A percentile compares a stretch with the other conserved stretches of the same genome.
Evolutionary conservation across 2,329 filamentous ascomycete species (phyloP).

Genomic region (Penicillium janthinellum): DNA sequence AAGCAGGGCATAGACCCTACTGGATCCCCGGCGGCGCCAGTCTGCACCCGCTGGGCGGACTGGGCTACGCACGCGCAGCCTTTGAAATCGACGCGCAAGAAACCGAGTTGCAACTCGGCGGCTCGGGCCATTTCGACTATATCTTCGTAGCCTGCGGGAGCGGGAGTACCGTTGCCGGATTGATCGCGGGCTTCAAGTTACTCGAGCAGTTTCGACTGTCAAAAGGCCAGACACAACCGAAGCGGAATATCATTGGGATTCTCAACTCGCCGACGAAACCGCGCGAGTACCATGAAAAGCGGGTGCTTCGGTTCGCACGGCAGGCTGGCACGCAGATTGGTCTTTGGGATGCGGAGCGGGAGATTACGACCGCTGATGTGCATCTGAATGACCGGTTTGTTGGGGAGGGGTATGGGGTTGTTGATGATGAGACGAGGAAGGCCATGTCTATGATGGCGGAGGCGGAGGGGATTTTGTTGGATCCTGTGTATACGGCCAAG

Average conservation of each 20-base stretch:
- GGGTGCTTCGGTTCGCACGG: conserved; percentile 35
- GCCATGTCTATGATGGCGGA: conserved; percentile 29
- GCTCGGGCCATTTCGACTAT: conserved; percentile 34
- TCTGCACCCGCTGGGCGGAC: conserved; percentile 35
- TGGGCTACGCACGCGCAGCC: conserved; percentile 38
- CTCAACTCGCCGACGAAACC: conserved; percentile 37
- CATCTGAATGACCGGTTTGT: conserved; percentile 36
- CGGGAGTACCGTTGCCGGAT: conserved; percentile 38
- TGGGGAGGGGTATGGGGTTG: conserved; percentile 35
- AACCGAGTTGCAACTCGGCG: conserved; percentile 11
- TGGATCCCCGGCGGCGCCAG: conserved; percentile 42
- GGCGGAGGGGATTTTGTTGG: conserved; percentile 33
- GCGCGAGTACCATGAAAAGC: conserved; percentile 31
- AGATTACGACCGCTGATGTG: conserved; percentile 35
- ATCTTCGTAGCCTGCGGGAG: conserved; percentile 42
- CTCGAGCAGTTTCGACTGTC: conserved; percentile 24
- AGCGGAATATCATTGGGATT: conserved; percentile 34
- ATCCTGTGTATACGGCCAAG: conserved; percentile 42
- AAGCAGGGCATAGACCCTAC: conserved; percentile 28
- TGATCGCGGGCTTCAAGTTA: conserved; percentile 39
- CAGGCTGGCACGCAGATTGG: conserved; percentile 32
- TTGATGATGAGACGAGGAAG: conserved; percentile 30
- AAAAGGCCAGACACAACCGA: neutral
- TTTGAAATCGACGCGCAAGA: conserved; percentile 38
- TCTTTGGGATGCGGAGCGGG: conserved; percentile 24